Percentiles rank a stretch among this genome's conserved stretches.
These are phyloP conservation scores for Passalora sequoiae DNA, from an alignment of 2,329 filamentous ascomycete species.

Conservation along the genomic window DNA sequence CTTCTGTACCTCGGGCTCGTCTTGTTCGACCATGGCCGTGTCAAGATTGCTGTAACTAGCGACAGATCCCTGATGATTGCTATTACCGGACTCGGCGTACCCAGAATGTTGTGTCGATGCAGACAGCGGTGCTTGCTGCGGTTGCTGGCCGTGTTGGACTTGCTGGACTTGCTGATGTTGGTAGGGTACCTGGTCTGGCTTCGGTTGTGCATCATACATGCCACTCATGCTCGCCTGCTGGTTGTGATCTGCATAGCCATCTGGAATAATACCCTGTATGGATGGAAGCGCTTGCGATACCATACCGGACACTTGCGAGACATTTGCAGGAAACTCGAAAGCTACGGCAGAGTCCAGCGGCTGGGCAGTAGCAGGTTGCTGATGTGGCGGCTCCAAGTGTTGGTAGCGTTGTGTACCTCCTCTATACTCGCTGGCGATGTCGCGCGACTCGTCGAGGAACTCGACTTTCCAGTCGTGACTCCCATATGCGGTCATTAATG, in stretches of 20 bases:
- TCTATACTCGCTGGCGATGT: constrained; percentile 84
- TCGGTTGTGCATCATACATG: constrained; percentile 37
- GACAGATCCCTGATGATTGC: constrained; percentile 19
- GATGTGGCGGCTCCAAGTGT: constrained; percentile 34
- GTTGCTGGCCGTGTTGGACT: constrained; percentile 7
- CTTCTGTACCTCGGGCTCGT: constrained; percentile 36
- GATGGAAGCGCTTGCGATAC: constrained; percentile 48
- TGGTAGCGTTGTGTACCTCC: constrained; percentile 70
- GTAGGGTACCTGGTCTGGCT: constrained; percentile 29
- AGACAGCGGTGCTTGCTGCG: constrained; percentile 14
- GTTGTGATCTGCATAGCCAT: constrained; percentile 40
- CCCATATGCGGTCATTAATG: constrained; percentile 48
- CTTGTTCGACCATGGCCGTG: constrained; percentile 32
- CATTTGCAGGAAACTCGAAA: constrained; percentile 17
- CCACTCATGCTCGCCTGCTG: constrained; percentile 32
- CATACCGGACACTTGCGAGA: constrained; percentile 22
- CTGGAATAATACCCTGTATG: constrained; percentile 47
- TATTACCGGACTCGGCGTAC: constrained; percentile 26
- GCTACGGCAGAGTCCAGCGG: constrained; percentile 30
- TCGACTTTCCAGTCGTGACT: constrained; percentile 65
- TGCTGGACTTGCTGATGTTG: constrained; percentile 14
- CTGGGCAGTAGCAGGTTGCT: constrained; percentile 5
- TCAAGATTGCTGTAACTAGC: constrained; percentile 37
- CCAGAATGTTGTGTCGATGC: constrained; percentile 24
- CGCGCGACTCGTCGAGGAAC: constrained; percentile 83